A percentile compares a stretch with the other conserved stretches of the same genome.
Conservation (phyloP, 345 rosid genomes). For the Gossypium arboreum region DNA sequence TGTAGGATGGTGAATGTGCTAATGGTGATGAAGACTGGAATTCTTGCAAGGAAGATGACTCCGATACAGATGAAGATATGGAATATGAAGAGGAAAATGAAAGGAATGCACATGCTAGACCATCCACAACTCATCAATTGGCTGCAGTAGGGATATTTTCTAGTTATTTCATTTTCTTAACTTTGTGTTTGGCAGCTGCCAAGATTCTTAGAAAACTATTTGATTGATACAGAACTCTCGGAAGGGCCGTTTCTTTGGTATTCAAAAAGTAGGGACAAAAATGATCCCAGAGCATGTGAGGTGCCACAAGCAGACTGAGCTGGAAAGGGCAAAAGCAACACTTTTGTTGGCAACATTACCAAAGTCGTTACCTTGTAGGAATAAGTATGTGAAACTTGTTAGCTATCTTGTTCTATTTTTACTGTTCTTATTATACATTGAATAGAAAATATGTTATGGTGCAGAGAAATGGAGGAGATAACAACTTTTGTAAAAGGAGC, state of each 20-base stretch:
- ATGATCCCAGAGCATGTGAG: slow-evolving; percentile 85
- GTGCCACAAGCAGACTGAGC: slow-evolving; percentile 76
- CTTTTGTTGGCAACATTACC: slow-evolving; percentile 80
- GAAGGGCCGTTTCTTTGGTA: slow-evolving; percentile 76
- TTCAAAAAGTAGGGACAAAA: slow-evolving; percentile 80
- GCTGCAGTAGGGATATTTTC: slow-evolving; percentile 53
- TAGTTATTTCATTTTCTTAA: slow-evolving; percentile 4
- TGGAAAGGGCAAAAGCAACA: slow-evolving; percentile 82
- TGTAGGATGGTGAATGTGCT: slow-evolving; percentile 51
- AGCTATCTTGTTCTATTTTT: not conserved
- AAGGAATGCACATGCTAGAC: slow-evolving; percentile 35
- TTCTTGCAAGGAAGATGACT: slow-evolving; percentile 32
- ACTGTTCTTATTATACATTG: not conserved
- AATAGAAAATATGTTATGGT: slow-evolving; percentile 3
- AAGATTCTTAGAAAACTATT: slow-evolving; percentile 1
- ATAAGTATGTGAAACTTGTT: slow-evolving; percentile 43
- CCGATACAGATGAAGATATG: slow-evolving; percentile 62
- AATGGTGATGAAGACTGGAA: slow-evolving; percentile 81
- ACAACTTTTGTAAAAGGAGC: slow-evolving; percentile 75
- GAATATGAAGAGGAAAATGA: slow-evolving; percentile 48
- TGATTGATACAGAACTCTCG: slow-evolving; percentile 52
- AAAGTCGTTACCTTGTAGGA: slow-evolving; percentile 83
- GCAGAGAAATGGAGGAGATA: slow-evolving; percentile 90
- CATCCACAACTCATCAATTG: slow-evolving; percentile 31
- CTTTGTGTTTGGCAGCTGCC: slow-evolving; percentile 17